phyloP scores from a whole-genome alignment of 2,329 filamentous ascomycete genomes.

The Xylaria sp. region DNA sequence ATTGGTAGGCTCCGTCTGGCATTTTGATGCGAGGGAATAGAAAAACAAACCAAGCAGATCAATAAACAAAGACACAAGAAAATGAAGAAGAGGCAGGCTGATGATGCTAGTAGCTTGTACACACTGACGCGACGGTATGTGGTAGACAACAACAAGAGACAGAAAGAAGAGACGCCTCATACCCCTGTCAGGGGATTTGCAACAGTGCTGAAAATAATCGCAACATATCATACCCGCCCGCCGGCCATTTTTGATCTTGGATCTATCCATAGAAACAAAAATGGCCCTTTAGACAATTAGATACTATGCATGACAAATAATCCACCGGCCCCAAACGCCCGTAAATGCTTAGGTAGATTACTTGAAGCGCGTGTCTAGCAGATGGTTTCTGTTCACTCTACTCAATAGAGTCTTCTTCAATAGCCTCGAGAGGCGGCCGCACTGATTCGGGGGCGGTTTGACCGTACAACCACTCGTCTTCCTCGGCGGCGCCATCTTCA shows the following conservation, averaged over 20 bases:
- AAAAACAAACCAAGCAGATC: neutral
- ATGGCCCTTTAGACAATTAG: slow-evolving; percentile 13
- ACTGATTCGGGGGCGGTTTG: slow-evolving; percentile 49
- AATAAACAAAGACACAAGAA: slow-evolving; percentile 4
- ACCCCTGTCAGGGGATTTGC: slow-evolving; percentile 8
- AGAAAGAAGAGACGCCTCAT: slow-evolving; percentile 13
- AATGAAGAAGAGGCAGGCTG: slow-evolving; percentile 1
- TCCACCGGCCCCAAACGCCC: slow-evolving; percentile 25
- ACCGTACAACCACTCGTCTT: slow-evolving; percentile 60
- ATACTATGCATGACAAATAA: slow-evolving; percentile 19
- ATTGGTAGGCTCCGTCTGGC: slow-evolving; percentile 2
- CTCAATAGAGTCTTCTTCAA: slow-evolving; percentile 48
- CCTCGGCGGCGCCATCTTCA: slow-evolving; percentile 53
- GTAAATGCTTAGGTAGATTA: slow-evolving; percentile 27
- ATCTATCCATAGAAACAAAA: slow-evolving; percentile 8
- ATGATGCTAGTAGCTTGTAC: slow-evolving; percentile 4
- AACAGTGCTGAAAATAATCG: slow-evolving; percentile 3
- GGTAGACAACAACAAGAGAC: slow-evolving; percentile 4
- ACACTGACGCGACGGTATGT: neutral
- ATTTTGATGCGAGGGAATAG: slow-evolving; percentile 11
- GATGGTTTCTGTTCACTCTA: slow-evolving; percentile 19
- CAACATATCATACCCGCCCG: slow-evolving; percentile 3
- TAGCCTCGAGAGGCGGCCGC: slow-evolving; percentile 45
- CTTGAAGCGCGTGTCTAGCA: slow-evolving; percentile 5
- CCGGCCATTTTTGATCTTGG: slow-evolving; percentile 14